A percentile compares a stretch with the other conserved stretches of the same genome.
Conservation (phyloP, 192 early-diverging fungal species). For the Diversispora epigaea region DNA sequence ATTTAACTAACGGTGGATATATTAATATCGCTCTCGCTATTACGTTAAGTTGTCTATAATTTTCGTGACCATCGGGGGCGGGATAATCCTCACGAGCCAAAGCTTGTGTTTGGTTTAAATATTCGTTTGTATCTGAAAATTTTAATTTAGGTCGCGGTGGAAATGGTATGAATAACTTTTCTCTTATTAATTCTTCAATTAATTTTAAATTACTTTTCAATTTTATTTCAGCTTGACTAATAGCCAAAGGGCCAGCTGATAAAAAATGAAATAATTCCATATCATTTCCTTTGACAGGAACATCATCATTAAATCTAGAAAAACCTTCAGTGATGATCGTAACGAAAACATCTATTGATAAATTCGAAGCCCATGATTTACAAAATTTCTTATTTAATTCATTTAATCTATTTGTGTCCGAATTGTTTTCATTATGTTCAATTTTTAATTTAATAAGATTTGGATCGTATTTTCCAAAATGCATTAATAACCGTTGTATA, state of each 20-base stretch:
- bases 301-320: too few relatives aligned
- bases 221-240: background rate
- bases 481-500: conserved; percentile 17
- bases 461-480: conserved; percentile 18
- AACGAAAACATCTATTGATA: too few relatives aligned
- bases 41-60: conserved; percentile 18
- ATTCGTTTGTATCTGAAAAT: background rate
- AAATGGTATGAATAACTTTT: background rate
- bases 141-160: too few relatives aligned
- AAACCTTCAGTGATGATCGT: too few relatives aligned
- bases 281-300: too few relatives aligned
- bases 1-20: background rate
- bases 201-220: background rate
- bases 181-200: conserved; percentile 1
- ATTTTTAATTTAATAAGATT: background rate
- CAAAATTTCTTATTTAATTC: too few relatives aligned
- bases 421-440: too few relatives aligned
- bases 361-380: too few relatives aligned
- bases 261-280: conserved; percentile 18
- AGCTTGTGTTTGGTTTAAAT: background rate
- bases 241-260: background rate
- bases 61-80: background rate
- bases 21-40: conserved; percentile 11
- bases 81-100: background rate
- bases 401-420: too few relatives aligned